Conservation (phyloP, 208 protist genomes). For the Phytomonas serpens region DNA sequence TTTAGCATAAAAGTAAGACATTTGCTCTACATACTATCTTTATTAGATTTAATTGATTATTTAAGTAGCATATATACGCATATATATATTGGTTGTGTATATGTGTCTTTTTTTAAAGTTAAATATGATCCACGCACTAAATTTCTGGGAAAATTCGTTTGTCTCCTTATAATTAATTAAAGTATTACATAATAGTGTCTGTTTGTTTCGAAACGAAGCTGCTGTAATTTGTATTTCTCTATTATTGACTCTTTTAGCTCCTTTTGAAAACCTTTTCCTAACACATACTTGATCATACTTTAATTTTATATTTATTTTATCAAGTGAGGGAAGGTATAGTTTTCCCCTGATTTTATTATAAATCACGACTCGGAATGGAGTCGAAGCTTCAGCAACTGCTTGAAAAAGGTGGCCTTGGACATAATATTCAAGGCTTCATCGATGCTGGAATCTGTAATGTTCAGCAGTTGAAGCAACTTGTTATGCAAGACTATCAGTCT, state of each 20-base stretch:
- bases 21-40: slow-evolving; percentile 8
- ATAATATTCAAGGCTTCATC: slow-evolving; percentile 76
- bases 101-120: not conserved
- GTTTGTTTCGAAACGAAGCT: slow-evolving; percentile 7
- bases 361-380: slow-evolving; percentile 42
- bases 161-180: slow-evolving; percentile 7
- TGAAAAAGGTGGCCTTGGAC: slow-evolving; percentile 62
- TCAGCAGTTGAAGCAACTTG: slow-evolving; percentile 77
- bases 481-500: slow-evolving; percentile 88
- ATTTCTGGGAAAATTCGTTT: not conserved
- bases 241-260: not conserved
- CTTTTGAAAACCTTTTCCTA: not conserved
- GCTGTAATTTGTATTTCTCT: not conserved
- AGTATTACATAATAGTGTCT: slow-evolving; percentile 9
- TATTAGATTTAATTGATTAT: slow-evolving; percentile 4
- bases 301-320: slow-evolving; percentile 7
- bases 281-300: slow-evolving; percentile 10
- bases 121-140: not conserved
- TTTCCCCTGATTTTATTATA: not conserved
- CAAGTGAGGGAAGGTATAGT: slow-evolving; percentile 1
- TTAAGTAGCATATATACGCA: not conserved
- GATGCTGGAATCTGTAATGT: slow-evolving; percentile 64
- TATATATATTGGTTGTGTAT: not conserved
- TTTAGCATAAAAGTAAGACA: slow-evolving; percentile 7
- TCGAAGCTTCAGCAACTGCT: slow-evolving; percentile 69